These are phyloP conservation scores for Skeletonema costatum DNA, from an alignment of 108 stramenopile genomes.

Conservation along the genomic window DNA sequence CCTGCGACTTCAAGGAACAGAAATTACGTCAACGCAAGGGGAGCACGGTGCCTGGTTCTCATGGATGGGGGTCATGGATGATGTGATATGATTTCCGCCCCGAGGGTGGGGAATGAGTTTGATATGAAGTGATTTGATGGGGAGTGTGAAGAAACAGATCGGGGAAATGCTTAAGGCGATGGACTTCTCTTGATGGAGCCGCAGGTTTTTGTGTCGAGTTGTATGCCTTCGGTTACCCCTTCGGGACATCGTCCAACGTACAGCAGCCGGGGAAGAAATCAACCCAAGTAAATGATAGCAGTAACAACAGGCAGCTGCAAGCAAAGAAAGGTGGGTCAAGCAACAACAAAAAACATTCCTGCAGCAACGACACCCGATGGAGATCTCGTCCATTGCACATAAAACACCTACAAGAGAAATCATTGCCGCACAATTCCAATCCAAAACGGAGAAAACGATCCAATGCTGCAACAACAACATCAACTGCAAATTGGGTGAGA, in stretches of 20 bases:
- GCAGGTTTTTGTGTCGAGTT: neutral
- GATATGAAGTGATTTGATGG: conserved; percentile 45
- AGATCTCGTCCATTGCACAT: conserved; percentile 17
- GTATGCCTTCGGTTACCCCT: neutral
- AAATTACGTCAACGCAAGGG: conserved; percentile 25
- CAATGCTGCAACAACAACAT: neutral
- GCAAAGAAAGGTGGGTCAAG: conserved; percentile 4
- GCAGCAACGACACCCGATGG: neutral
- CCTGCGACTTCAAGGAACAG: conserved; percentile 37
- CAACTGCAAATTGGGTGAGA: neutral
- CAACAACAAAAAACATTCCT: neutral
- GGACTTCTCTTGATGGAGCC: conserved; percentile 16
- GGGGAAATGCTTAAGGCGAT: conserved; percentile 4
- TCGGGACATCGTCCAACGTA: conserved; percentile 2
- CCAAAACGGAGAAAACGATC: neutral
- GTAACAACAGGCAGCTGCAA: neutral
- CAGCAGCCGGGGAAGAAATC: conserved; percentile 3
- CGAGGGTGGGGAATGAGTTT: conserved; percentile 48
- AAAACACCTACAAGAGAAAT: conserved; percentile 45
- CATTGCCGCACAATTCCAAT: conserved; percentile 32
- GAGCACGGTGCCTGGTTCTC: conserved; percentile 8
- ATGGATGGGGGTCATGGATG: conserved; percentile 35
- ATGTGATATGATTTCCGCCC: conserved; percentile 50
- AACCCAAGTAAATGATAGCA: neutral
- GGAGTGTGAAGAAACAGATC: conserved; percentile 47